These are phyloP conservation scores for Pugionium cornutum DNA, from an alignment of 345 rosid species.

Conservation along the genomic window DNA sequence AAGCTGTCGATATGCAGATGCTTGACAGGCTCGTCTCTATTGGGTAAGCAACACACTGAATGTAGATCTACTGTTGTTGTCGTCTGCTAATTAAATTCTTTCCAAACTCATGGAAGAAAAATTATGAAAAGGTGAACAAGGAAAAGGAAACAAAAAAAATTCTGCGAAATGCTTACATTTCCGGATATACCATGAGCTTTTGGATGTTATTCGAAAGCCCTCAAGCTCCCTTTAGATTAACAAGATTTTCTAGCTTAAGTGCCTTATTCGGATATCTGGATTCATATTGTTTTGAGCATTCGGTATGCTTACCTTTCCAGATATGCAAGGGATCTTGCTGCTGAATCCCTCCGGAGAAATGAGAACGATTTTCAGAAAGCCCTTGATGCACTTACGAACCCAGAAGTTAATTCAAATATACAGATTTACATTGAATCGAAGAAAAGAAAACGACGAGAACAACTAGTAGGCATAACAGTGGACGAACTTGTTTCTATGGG, in stretches of 20 bases:
- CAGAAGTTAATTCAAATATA: conserved; percentile 58
- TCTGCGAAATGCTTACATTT: not conserved
- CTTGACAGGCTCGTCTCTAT: conserved; percentile 59
- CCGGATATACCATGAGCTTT: not conserved
- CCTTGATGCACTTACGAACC: conserved; percentile 80
- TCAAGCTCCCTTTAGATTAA: not conserved
- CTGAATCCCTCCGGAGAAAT: conserved; percentile 83
- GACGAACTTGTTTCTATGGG: conserved; percentile 86
- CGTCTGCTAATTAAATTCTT: not conserved
- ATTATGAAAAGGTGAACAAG: not conserved
- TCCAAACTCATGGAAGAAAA: not conserved
- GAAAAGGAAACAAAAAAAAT: too few relatives aligned
- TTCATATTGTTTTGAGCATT: not conserved
- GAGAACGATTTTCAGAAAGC: conserved; percentile 78
- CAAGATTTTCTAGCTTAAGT: conserved; percentile 1
- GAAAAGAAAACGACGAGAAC: conserved; percentile 64
- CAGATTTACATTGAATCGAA: conserved; percentile 72
- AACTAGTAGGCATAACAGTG: conserved; percentile 38
- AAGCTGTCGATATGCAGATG: conserved; percentile 75
- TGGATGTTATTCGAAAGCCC: not conserved
- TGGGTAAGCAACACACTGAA: conserved; percentile 56
- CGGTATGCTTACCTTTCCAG: conserved; percentile 46
- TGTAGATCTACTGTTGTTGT: not conserved
- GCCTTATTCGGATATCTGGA: not conserved
- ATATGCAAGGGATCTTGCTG: conserved; percentile 75